Percentiles rank a stretch among this genome's conserved stretches.
These are phyloP conservation scores for Allomyces arbusculus DNA, from an alignment of 192 early-diverging fungal species.

Conservation along the genomic window DNA sequence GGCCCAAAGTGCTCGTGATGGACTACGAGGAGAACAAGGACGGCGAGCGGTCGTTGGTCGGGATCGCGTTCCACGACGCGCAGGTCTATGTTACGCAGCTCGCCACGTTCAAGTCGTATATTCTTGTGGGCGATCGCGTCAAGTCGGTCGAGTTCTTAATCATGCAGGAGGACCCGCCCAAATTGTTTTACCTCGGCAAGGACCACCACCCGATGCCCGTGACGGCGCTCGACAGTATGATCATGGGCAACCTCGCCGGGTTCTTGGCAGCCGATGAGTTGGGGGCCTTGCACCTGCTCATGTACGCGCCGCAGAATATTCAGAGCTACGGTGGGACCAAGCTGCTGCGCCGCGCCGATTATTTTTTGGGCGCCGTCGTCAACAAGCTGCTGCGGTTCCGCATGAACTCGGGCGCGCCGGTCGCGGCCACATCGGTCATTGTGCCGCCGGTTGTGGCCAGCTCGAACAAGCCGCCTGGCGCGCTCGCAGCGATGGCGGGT, in stretches of 20 bases:
- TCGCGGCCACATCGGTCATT: too few relatives aligned
- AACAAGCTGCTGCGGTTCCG: constrained; percentile 5
- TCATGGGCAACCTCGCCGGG: constrained; percentile 51
- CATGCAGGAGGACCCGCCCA: constrained; percentile 67
- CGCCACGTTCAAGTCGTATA: constrained; percentile 63
- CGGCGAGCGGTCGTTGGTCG: constrained; percentile 34
- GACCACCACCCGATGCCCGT: constrained; percentile 66
- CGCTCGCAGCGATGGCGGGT: constrained; percentile 25
- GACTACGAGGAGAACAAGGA: constrained; percentile 58
- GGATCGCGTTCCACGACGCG: constrained; percentile 86
- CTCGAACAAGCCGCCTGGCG: too few relatives aligned
- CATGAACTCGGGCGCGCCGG: background rate
- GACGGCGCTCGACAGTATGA: constrained; percentile 40
- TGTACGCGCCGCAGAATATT: constrained; percentile 72
- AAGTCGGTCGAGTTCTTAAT: constrained; percentile 73
- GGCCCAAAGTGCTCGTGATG: constrained; percentile 71
- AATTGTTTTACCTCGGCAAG: constrained; percentile 67
- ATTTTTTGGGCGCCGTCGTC: constrained; percentile 59
- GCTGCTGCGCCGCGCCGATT: constrained; percentile 75
- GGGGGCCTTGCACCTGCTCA: constrained; percentile 58
- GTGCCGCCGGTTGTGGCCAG: too few relatives aligned
- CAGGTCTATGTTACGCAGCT: constrained; percentile 73
- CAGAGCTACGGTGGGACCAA: constrained; percentile 75
- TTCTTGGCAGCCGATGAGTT: constrained; percentile 67
- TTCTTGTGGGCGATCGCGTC: constrained; percentile 67